A percentile compares a stretch with the other conserved stretches of the same genome.
These are phyloP conservation scores for Leccinum angustisporum DNA, from an alignment of 1,284 basidiomycete species.

Conservation along the genomic window DNA sequence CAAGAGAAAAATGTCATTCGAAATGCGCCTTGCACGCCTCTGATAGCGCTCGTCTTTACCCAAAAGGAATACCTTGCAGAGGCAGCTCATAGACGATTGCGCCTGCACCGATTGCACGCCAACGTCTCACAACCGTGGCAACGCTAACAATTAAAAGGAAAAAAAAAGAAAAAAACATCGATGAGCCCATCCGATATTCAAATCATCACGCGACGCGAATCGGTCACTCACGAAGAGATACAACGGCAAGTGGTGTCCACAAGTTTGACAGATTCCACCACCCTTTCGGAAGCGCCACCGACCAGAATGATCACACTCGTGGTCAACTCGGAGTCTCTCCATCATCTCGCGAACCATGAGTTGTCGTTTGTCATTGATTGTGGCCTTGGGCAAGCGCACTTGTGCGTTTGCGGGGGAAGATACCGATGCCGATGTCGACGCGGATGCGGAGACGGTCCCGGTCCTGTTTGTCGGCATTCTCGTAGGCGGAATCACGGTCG, in stretches of 20 bases:
- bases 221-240: conserved; percentile 39
- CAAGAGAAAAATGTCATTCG: not conserved
- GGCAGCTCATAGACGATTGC: conserved; percentile 31
- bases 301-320: conserved; percentile 39
- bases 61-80: not conserved
- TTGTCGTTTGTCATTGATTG: conserved; percentile 5
- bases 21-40: not conserved
- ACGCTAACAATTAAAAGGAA: conserved; percentile 23
- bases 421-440: not conserved
- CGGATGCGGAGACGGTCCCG: not conserved
- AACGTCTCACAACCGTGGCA: conserved; percentile 35
- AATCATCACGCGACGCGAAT: not conserved
- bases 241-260: conserved; percentile 26
- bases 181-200: not conserved
- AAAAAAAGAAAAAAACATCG: not conserved
- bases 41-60: not conserved
- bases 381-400: not conserved
- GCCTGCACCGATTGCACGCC: conserved; percentile 35
- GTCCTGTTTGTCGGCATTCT: not conserved
- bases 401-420: not conserved
- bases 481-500: not conserved
- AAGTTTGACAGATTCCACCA: conserved; percentile 36
- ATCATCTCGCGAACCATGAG: conserved; percentile 33
- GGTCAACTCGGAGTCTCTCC: conserved; percentile 37
- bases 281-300: conserved; percentile 32